These are phyloP conservation scores for Kuraishia cidri DNA, from an alignment of 805 yeast genomes.

Conservation along the genomic window DNA sequence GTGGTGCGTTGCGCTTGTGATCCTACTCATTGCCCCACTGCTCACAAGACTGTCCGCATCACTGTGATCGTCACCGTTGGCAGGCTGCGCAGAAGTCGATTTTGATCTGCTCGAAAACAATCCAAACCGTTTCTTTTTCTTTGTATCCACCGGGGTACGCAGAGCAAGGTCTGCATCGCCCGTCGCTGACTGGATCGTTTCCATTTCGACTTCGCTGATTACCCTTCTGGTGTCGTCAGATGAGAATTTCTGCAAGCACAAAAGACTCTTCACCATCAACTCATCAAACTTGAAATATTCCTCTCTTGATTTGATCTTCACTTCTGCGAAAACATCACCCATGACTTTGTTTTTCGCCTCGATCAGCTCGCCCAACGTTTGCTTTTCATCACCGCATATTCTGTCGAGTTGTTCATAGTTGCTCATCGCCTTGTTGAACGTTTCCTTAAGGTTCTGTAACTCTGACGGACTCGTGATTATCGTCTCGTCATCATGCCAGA, in stretches of 20 bases:
- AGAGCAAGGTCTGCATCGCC: conserved; percentile 64
- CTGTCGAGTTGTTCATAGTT: conserved; percentile 30
- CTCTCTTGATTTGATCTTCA: conserved; percentile 29
- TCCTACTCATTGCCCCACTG: conserved; percentile 12
- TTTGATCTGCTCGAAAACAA: conserved; percentile 9
- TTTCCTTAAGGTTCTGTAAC: conserved; percentile 43
- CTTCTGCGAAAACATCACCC: conserved; percentile 20
- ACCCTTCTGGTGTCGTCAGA: conserved; percentile 68
- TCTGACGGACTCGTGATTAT: conserved; percentile 54
- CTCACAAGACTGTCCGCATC: conserved; percentile 17
- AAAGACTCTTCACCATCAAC: conserved; percentile 40
- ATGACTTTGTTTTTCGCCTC: conserved; percentile 22
- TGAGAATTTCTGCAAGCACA: conserved; percentile 52
- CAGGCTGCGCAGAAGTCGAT: conserved; percentile 6
- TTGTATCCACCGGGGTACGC: conserved; percentile 37
- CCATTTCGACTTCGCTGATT: conserved; percentile 77
- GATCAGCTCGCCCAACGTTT: conserved; percentile 32
- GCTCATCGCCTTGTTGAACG: conserved; percentile 30
- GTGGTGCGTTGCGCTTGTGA: conserved; percentile 9
- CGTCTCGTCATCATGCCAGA: conserved; percentile 95
- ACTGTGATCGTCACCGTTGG: conserved; percentile 8
- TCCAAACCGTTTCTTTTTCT: conserved; percentile 52
- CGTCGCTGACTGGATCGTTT: conserved; percentile 80
- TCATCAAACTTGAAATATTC: conserved; percentile 36
- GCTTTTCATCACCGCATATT: conserved; percentile 38